Evolutionary conservation across 2,329 filamentous ascomycete genomes (phyloP).

Genomic region (Plectosphaerella cucumerina): DNA sequence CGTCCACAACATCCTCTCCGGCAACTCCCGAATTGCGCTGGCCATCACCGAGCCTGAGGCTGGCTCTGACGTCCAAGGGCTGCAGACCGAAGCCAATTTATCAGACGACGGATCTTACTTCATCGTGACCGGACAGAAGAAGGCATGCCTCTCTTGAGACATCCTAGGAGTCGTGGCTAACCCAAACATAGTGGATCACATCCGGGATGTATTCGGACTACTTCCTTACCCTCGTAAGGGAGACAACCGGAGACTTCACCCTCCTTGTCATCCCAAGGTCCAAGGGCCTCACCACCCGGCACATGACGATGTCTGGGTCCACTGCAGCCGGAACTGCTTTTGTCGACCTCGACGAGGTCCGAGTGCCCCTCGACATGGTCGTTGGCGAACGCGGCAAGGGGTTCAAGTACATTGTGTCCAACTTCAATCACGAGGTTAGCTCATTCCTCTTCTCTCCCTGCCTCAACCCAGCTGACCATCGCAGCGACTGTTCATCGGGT

Average conservation of each 20-base stretch:
- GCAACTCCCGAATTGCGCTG: conserved; percentile 22
- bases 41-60: conserved; percentile 16
- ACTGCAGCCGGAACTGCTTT: conserved; percentile 54
- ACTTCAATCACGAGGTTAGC: conserved; percentile 46
- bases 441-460: neutral
- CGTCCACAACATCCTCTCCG: conserved; percentile 28
- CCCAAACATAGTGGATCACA: conserved; percentile 49
- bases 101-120: conserved; percentile 28
- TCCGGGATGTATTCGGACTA: conserved; percentile 50
- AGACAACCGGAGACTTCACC: conserved; percentile 46
- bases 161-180: neutral
- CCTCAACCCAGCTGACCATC: neutral
- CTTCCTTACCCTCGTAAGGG: conserved; percentile 46
- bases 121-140: conserved; percentile 58
- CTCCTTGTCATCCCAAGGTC: conserved; percentile 47
- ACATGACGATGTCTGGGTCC: conserved; percentile 57
- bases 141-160: conserved; percentile 9
- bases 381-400: conserved; percentile 46
- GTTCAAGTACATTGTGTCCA: conserved; percentile 28
- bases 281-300: conserved; percentile 41
- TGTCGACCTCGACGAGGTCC: conserved; percentile 47
- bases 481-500: conserved; percentile 46
- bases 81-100: conserved; percentile 10
- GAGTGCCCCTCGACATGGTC: conserved; percentile 46
- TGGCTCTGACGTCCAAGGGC: conserved; percentile 12